Evolutionary conservation across 2,329 filamentous ascomycete species (phyloP), one percentile per base, ranked within the genome.

Genomic region (Sporothrix inflata): DNA sequence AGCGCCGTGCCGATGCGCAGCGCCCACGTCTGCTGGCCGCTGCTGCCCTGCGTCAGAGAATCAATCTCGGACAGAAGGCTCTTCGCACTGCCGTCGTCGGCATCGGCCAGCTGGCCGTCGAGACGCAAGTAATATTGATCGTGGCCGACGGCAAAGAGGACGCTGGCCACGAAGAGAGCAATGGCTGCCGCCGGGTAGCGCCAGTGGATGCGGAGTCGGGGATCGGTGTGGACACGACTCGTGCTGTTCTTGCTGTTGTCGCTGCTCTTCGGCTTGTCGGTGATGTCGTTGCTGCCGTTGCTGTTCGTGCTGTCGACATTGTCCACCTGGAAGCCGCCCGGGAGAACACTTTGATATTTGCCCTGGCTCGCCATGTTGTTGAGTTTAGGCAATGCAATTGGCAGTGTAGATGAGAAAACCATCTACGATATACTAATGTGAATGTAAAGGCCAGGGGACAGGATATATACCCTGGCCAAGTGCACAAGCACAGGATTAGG

Each of bases 1-100:
- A 73, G 30, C 2, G 51, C 61, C n/a, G 68, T 73, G 61, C 71
- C 71, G 40, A 70, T 38, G 7, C 71, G 71, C 21, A 73, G n/a
- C 3, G 71, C 71, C 67, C 67, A 73, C 19, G 68, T 67, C 68
- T 73, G 71, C 49, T n/a, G 7, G n/a, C 38, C 49, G 27, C 11
- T 60, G 51, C 4, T 21, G 34, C 21, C 47, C 19, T 45, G n/a
- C 9, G 66, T 34, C 63, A 60, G 40, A 1, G 63, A 12, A 30
- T 7, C 16, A 14, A 73, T 14, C 4, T 34, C 16, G 7, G 19
- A 9, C 34, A 24, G 9, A 7, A 14, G 2, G 24, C 7, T 65
- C 42, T 24, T 21, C 12, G 16, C 27, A n/a, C 34, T 38, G 30
- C 30, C 16, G 57, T 8, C 21, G 27, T 27, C 51, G 27, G 30